Conservation (phyloP, 2,329 filamentous ascomycete genomes). For the Fusarium transvaalense region DNA sequence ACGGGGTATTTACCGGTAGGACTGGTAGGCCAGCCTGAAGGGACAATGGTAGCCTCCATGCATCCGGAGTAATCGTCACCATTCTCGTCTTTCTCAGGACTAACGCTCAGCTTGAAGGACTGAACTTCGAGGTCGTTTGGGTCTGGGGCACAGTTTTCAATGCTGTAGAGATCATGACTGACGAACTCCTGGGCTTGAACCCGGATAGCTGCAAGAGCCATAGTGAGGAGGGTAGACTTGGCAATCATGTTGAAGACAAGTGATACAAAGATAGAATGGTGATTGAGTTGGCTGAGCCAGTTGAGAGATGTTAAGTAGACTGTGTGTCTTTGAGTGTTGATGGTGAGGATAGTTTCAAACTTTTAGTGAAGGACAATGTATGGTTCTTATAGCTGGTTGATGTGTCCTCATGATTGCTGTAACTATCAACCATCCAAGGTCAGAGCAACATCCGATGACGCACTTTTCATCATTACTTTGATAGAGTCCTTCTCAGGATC, state of each 20-base stretch:
- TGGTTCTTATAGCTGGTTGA: background rate
- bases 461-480: background rate
- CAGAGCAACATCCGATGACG: background rate
- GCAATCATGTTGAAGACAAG: constrained; percentile 1
- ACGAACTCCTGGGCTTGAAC: constrained; percentile 7
- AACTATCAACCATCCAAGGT: background rate
- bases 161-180: background rate
- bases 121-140: constrained; percentile 4
- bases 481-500: background rate
- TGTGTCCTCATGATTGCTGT: no score
- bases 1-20: constrained; percentile 2
- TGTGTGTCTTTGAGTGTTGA: background rate
- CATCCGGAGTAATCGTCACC: background rate
- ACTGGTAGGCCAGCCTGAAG: background rate
- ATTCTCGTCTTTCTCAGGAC: background rate
- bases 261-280: background rate
- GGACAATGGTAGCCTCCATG: background rate
- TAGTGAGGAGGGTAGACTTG: background rate
- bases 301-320: background rate
- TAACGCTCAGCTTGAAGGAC: background rate
- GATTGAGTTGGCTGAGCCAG: rapidly evolving
- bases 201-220: background rate
- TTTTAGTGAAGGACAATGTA: rapidly evolving
- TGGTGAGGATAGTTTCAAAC: background rate
- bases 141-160: background rate